Percentiles rank a stretch among this genome's conserved stretches.
Evolutionary conservation across 169 alveolate species (phyloP).

Genomic region (Babesia ovis): DNA sequence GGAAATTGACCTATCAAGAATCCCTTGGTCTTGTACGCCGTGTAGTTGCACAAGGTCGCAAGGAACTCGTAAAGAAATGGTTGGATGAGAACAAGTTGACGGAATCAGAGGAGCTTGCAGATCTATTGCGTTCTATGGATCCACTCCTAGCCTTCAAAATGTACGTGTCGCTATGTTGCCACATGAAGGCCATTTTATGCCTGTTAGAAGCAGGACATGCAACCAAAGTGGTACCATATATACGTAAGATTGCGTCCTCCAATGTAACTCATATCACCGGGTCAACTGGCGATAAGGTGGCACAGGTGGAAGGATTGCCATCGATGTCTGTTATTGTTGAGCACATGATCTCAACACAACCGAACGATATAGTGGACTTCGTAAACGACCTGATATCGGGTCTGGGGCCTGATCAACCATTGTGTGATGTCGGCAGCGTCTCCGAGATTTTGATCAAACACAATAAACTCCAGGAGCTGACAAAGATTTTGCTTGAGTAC

Average conservation of each 20-base stretch:
- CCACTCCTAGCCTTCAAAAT: constrained; percentile 91
- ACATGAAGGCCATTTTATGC: constrained; percentile 90
- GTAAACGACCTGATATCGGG: constrained; percentile 33
- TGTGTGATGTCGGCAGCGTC: constrained; percentile 86
- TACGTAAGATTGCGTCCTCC: constrained; percentile 30
- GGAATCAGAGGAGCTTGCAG: constrained; percentile 96
- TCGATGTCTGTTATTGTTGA: constrained; percentile 64
- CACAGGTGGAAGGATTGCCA: constrained; percentile 68
- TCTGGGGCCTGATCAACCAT: constrained; percentile 66
- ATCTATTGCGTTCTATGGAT: constrained; percentile 88
- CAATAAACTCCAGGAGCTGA: constrained; percentile 93
- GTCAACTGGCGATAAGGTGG: constrained; percentile 50
- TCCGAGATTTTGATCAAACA: constrained; percentile 73
- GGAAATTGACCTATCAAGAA: constrained; percentile 93
- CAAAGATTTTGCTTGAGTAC: constrained; percentile 96
- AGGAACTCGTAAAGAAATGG: constrained; percentile 93
- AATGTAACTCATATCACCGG: constrained; percentile 24
- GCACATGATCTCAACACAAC: constrained; percentile 30
- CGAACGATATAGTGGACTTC: constrained; percentile 11
- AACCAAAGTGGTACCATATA: constrained; percentile 40
- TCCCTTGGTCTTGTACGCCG: constrained; percentile 96
- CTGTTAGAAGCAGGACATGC: constrained; percentile 92
- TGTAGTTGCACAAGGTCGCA: constrained; percentile 91
- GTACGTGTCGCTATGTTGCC: constrained; percentile 78
- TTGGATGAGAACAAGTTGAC: constrained; percentile 95